Conservation (phyloP, 192 early-diverging fungal genomes). For the Coemansia sp. region DNA sequence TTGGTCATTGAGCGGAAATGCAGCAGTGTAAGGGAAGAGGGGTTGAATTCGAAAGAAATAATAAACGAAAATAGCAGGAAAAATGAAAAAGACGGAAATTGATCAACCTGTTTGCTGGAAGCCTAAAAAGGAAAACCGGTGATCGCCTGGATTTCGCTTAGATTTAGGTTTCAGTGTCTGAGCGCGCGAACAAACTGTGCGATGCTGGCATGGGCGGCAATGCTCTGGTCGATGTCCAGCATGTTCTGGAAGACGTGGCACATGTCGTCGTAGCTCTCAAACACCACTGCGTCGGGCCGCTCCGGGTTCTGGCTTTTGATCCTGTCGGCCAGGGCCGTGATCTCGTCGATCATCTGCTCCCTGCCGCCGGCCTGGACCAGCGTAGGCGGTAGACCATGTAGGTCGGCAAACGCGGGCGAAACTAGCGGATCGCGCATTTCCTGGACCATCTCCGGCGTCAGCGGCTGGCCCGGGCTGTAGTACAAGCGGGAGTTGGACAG, state of each 20-base stretch:
- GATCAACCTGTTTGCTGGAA: too few species aligned
- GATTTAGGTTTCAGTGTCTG: background rate
- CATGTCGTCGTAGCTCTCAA: background rate
- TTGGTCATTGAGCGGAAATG: background rate
- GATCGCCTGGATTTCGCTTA: too few species aligned
- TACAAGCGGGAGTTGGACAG: background rate
- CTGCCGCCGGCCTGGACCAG: conserved; percentile 10
- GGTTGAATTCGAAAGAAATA: background rate
- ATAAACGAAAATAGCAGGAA: background rate
- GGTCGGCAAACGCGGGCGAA: conserved; percentile 2
- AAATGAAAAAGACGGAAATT: background rate
- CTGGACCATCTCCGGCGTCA: background rate
- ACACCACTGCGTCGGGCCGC: background rate
- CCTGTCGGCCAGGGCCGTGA: background rate
- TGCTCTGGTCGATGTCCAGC: background rate
- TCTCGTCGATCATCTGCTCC: conserved; percentile 14
- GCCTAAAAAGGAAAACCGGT: too few species aligned
- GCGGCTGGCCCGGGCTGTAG: conserved; percentile 5
- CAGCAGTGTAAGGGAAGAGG: background rate
- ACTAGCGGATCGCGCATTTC: conserved; percentile 11
- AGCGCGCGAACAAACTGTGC: background rate
- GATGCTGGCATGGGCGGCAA: background rate
- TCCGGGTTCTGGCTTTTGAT: background rate
- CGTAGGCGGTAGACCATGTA: conserved; percentile 1
- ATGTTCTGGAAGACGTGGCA: background rate